Evolutionary conservation across 2,329 filamentous ascomycete genomes (phyloP), one percentile per base, ranked within the genome.

Genomic region (Gnomoniopsis smithogilvyi): DNA sequence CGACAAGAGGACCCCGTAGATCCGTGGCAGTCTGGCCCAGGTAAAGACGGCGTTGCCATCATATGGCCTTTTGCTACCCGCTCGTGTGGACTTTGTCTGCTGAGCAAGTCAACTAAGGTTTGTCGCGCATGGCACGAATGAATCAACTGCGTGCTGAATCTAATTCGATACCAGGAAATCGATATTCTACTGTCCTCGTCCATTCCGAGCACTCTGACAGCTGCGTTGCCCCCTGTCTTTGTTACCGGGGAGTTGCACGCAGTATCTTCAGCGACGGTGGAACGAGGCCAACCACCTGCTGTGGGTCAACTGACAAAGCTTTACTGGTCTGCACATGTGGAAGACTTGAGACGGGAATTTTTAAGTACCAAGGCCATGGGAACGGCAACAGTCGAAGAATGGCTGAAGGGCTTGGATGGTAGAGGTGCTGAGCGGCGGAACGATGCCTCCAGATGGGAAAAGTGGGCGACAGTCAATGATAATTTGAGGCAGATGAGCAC

Each of bases 41-140:
- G 87, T 51, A 66, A 75, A 54, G 76, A 81, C 64, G 83, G 82
- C 33, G 80, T 90, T 60, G 78, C 82, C 45, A 77, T 84, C 46
- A 77, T 93, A 46, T 96, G 91, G 86, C 80, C 87, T 4, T 93
- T 94, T 72, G 83, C 78, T 54, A 76, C 89, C 56, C 81, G 84
- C 60, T 78, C 81, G 38, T 95, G 91, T 70, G 86, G 84, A 22
- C 66, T 73, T 34, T 96, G 91, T 72, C 76, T 95, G 24, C 68
- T 80, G 61, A 68, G 76, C 49, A 79, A 76, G 57, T 82, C 86
- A 54, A 74, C 84, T 66, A 92, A 88, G 80, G 91, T 93, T 79
- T 22, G 59, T 59, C 52, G 43, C 30, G n/a, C 22, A 24, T 34
- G 45, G 50, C 48, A 50, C 34, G 19, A 21, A 17, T 26, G 6